Base-by-base conservation (phyloP, 2,329 filamentous ascomycete species). In the Penicillium sp. region DNA sequence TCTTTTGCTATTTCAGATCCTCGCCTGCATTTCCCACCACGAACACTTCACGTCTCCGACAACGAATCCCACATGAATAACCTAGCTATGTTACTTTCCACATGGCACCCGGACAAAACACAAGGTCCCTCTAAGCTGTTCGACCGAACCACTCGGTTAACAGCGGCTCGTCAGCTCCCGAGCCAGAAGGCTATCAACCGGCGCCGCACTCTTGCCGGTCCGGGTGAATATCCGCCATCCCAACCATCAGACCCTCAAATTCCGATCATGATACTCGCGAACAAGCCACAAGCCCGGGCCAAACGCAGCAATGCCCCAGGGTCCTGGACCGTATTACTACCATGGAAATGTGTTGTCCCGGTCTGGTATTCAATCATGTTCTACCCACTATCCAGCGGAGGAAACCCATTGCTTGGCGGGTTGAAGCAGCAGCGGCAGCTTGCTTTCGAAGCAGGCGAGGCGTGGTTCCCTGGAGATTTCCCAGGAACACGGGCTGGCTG, bases 361-460 rank as follows among this genome's bases (percentile, higher is more conserved):
- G 79, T 97, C 32, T 99, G 94, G 94, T 88, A 93, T 64, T 86
- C 85, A 45, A 75, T 97, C 15, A 87, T 96, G 75, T 91, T 91
- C 67, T 91, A 87, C 56, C 90, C 90, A 0, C 79, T 95, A 0
- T 88, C 86, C 0, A 88, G 86, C 1, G 91, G 91, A 8, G 87
- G 88, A 0, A 95, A 91, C 56, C 88, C 90, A 1, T 82, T 87
- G 25, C 91, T 96, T 62, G 93, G 90, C 1, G 93, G 94, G 0
- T 67, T 97, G 32, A 81, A 90, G 42, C 89, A 99, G 72, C 80
- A 85, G 48, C 83, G 86, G 35, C 93, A 97, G 69, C 80, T 96
- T 23, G 78, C 86, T 1, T 96, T 96, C 67, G 92, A 97, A 74
- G 83, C 86, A 21, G 85, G 85, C 0, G 75, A 82, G 37, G 85